phyloP scores from a whole-genome alignment of 202 grass and related monocot genomes.

The Schoenoplectus triqueter region DNA sequence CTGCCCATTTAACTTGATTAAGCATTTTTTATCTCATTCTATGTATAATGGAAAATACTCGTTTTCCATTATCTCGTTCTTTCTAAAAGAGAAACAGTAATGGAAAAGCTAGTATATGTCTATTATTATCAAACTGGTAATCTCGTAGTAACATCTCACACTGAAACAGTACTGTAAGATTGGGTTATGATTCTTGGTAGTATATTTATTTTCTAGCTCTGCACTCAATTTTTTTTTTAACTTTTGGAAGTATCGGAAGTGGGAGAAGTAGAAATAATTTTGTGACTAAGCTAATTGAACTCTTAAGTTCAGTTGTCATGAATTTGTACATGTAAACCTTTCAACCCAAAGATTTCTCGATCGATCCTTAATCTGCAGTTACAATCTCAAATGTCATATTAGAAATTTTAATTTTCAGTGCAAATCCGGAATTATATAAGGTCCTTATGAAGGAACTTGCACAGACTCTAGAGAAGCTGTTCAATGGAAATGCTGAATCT shows the following conservation, averaged over 20 bases:
- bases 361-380: neutral
- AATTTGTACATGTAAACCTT: neutral
- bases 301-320: no score
- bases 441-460: conserved; percentile 93
- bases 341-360: neutral
- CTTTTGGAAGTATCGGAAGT: neutral
- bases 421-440: conserved; percentile 83
- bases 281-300: no score
- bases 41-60: neutral
- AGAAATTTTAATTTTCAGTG: conserved; percentile 51
- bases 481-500: conserved; percentile 88
- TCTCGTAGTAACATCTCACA: neutral
- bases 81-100: neutral
- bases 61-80: neutral
- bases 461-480: conserved; percentile 81
- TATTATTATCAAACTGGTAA: neutral
- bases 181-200: neutral
- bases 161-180: neutral
- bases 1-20: neutral
- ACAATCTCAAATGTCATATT: conserved; percentile 16
- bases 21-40: neutral
- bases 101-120: neutral
- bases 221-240: neutral
- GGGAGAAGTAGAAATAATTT: neutral
- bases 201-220: neutral